Evolutionary conservation across 768 basidiomycete species (phyloP).

Genomic region (Boletus barrowsii): DNA sequence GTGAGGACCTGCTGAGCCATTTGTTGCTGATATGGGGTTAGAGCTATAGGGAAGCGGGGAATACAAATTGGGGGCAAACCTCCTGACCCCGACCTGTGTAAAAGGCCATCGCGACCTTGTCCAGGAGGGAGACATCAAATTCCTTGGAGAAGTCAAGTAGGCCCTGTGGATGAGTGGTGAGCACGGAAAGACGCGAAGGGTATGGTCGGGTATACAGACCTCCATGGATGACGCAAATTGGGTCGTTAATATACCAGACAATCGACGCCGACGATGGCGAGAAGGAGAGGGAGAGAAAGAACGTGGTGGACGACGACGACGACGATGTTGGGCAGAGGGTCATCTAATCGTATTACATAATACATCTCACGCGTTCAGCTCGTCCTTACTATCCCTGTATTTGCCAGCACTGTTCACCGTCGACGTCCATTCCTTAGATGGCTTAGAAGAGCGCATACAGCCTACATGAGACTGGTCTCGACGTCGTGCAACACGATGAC

Average conservation of each 20-base stretch:
- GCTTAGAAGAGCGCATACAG: background rate
- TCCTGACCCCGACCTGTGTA: conserved; percentile 83
- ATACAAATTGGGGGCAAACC: conserved; percentile 43
- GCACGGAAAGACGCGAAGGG: background rate
- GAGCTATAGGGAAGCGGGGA: background rate
- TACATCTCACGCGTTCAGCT: conserved; percentile 22
- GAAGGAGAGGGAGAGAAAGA: conserved; percentile 4
- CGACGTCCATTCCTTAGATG: background rate
- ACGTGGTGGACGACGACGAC: conserved; percentile 8
- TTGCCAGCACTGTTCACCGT: background rate
- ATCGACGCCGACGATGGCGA: conserved; percentile 11
- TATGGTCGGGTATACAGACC: conserved; percentile 22
- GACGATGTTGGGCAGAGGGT: conserved; percentile 35
- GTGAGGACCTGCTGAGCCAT: conserved; percentile 91
- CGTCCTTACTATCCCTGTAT: background rate
- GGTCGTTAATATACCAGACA: conserved; percentile 5
- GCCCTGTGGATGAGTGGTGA: conserved; percentile 44
- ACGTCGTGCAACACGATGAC: conserved; percentile 9
- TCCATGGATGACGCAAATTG: conserved; percentile 34
- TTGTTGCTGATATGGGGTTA: conserved; percentile 68
- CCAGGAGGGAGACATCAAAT: conserved; percentile 89
- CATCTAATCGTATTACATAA: conserved; percentile 37
- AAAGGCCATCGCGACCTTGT: conserved; percentile 90
- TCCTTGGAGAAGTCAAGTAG: conserved; percentile 92
- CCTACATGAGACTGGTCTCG: background rate